Evolutionary conservation across 495 filamentous ascomycete species (phyloP).

Genomic region (Lasiosphaeris hirsuta): DNA sequence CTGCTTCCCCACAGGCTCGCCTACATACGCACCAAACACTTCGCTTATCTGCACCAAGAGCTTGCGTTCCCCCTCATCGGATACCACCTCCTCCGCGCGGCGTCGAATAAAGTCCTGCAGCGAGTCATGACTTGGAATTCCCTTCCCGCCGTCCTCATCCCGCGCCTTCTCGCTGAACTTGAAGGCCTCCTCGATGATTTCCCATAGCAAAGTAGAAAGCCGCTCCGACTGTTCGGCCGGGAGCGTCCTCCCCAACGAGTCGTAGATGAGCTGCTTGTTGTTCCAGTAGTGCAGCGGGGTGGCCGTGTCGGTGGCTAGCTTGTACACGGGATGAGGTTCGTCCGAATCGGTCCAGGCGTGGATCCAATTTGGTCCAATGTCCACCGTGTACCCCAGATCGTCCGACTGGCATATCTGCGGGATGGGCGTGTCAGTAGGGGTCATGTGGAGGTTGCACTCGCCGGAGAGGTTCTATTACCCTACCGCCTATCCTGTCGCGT

Average conservation of each 20-base stretch:
- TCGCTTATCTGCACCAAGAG: conserved; percentile 51
- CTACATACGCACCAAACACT: conserved; percentile 72
- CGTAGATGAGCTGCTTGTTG: conserved; percentile 51
- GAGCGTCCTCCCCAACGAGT: conserved; percentile 53
- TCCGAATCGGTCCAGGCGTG: conserved; percentile 63
- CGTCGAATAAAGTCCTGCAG: conserved; percentile 54
- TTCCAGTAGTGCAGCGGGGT: conserved; percentile 49
- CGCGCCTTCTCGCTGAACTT: conserved; percentile 58
- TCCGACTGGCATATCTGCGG: conserved; percentile 22
- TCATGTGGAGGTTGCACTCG: conserved; percentile 8
- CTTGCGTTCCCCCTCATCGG: conserved; percentile 17
- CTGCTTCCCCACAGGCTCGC: conserved; percentile 43
- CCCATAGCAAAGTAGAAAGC: conserved; percentile 60
- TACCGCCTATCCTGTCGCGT: conserved; percentile 64
- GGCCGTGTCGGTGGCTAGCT: conserved; percentile 48
- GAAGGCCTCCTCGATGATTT: conserved; percentile 64
- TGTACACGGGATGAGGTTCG: conserved; percentile 62
- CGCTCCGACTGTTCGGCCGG: conserved; percentile 47
- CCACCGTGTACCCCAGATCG: conserved; percentile 41
- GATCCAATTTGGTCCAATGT: conserved; percentile 75
- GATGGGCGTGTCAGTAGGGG: not conserved
- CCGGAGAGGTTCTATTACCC: conserved; percentile 44
- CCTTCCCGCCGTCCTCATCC: conserved; percentile 29
- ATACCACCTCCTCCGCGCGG: conserved; percentile 23
- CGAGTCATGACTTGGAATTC: conserved; percentile 56